Base-by-base conservation (phyloP, 164 flowering plant genomes). In the Cinnamomum micranthum region DNA sequence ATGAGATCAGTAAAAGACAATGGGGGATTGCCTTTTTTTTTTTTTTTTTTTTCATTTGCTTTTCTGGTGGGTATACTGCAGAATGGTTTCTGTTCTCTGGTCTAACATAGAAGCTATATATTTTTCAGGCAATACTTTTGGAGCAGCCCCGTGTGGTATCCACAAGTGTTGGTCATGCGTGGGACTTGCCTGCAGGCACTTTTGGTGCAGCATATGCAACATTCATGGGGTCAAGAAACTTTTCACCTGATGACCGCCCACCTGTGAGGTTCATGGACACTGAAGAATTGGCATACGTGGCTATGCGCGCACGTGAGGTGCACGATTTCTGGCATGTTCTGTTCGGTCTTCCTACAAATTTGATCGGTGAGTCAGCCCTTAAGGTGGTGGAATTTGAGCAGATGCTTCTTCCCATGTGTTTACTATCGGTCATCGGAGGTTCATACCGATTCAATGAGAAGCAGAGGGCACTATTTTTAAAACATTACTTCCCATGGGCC, bases 371-470 rank as follows among this genome's bases (percentile, higher is more conserved):
- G 74, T 86, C 99, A 5, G 89, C 99, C 0, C 92, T 95, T 13
- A 95, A 95, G 85, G 98, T 95, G 62, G 91, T 94, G 55, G 99
- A 95, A 83, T 92, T 90, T 69, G 87, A 94, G 91, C 99, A 95
- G 75, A 95, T 95, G 99, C 80, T 83, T 64, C 97, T 95, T 23
- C 99, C 99, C 4, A 91, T 95, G 97, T 89, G 97, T 79, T 28
- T 91, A 65, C 79, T 94, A 68, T 93, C 97, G 27, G 98, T 93
- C 9, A 55, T 90, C 1, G 99, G 98, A 13, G 99, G 99, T 60
- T 82, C 93, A 0, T 87, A 85, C 6, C 86, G 98, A 78, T 93
- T 95, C 79, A 93, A 65, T 31, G 86, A 81, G 59, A 91, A 82
- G 80, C 98, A 95, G 63, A 89, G 98, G 76, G 77, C 80, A 6